Percentiles rank a stretch among this genome's conserved stretches.
phyloP scores from a whole-genome alignment of 2,329 filamentous ascomycete genomes.

The Alternaria incomplexa region DNA sequence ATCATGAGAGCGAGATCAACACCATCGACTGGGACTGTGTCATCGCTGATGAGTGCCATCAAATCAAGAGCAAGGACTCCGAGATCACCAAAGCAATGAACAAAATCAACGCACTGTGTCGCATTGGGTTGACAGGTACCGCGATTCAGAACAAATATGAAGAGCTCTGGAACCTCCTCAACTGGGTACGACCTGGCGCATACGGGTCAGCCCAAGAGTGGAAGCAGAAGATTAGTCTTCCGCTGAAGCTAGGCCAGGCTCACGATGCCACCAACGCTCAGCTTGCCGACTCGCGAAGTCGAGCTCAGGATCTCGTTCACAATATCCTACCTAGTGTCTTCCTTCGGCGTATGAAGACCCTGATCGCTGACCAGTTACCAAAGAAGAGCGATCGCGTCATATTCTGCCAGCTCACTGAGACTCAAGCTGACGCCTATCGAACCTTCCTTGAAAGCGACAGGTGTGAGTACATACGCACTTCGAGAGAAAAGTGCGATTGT shows the following conservation, averaged over 20 bases:
- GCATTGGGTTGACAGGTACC: slow-evolving; percentile 92
- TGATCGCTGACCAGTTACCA: slow-evolving; percentile 90
- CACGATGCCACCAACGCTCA: slow-evolving; percentile 88
- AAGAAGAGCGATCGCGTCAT: slow-evolving; percentile 95
- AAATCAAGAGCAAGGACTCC: slow-evolving; percentile 79
- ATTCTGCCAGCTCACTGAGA: slow-evolving; percentile 87
- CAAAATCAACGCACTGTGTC: slow-evolving; percentile 86
- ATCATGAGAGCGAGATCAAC: slow-evolving; percentile 79
- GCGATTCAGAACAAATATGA: slow-evolving; percentile 98
- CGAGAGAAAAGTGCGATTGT: slow-evolving; percentile 73
- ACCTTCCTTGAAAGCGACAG: slow-evolving; percentile 77
- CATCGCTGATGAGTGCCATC: slow-evolving; percentile 92
- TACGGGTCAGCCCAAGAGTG: slow-evolving; percentile 74
- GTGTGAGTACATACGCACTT: slow-evolving; percentile 70
- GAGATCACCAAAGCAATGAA: slow-evolving; percentile 87
- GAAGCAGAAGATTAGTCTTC: slow-evolving; percentile 77
- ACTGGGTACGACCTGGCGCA: slow-evolving; percentile 90
- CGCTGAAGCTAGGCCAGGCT: slow-evolving; percentile 85
- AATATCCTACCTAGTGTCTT: slow-evolving; percentile 92
- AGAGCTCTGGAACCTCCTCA: slow-evolving; percentile 92
- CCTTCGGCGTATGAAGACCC: slow-evolving; percentile 86
- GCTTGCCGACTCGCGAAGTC: slow-evolving; percentile 79
- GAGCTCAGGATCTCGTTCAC: slow-evolving; percentile 81
- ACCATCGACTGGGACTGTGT: slow-evolving; percentile 91
- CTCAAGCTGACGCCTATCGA: slow-evolving; percentile 82